Evolutionary conservation across 306 rosid genomes (phyloP), one percentile per base, ranked within the genome.

Genomic region (Pyrus communis): DNA sequence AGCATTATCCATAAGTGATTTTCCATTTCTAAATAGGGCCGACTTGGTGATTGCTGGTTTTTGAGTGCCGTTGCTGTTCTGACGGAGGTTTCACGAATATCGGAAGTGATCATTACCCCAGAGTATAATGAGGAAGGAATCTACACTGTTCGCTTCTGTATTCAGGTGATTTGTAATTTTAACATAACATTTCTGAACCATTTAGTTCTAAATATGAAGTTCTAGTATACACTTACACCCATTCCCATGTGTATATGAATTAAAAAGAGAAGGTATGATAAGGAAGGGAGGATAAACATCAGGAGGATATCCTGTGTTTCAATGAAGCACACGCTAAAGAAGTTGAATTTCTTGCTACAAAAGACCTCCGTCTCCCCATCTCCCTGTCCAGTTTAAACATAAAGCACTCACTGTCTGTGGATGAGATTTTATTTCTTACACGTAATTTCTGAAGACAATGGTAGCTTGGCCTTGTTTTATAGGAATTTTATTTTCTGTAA

Each of bases 31-130:
- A 33, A 75, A 81, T 76, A 96, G 99, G 99, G 99, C 23, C 97
- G 89, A 70, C 76, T 96, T 80, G 99, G 99, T 81, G 99, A 96
- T 82, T 96, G 99, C 77, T 96, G 99, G 99, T 96, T 96, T 86
- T 87, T 96, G 86, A 96, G 99, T 67, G 99, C 99, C 71, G 99
- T 96, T 76, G 99, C 99, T 75, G 99, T 96, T 82, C 80, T 96
- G 80, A 87, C 99, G 17, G 98, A 96, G 85, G 92, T 93, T 80
- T 92, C 99, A 68, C 89, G 91, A 60, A 92, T 96, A 88, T 89
- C 97, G 18, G 97, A 96, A 83, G 99, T 96, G 63, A 89, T 96
- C 65, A 96, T 96, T 82, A 96, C 99, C 77, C 98, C 96, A 57
- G 92, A 82, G 15, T 96, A 91, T 81, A 96, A 96, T n/a, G 99